phyloP scores from a whole-genome alignment of 192 early-diverging fungal genomes.

The Glomus cerebriforme region DNA sequence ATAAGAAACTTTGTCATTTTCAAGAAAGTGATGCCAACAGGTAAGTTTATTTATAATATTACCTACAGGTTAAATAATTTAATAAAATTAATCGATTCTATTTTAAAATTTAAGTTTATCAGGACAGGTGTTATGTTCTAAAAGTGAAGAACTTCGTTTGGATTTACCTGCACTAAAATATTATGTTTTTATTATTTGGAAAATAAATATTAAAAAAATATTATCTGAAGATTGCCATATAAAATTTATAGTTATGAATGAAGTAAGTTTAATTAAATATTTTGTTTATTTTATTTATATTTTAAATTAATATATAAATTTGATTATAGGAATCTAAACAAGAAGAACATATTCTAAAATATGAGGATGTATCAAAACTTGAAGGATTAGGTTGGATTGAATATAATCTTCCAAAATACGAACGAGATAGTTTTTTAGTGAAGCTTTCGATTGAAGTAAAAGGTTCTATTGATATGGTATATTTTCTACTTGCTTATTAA shows the following conservation, averaged over 20 bases:
- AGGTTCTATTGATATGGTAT: neutral
- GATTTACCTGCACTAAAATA: too few species aligned
- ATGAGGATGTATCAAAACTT: neutral
- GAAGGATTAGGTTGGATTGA: neutral
- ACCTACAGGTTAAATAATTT: too few species aligned
- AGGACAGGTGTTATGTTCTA: neutral
- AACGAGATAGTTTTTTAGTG: too few species aligned
- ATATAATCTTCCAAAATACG: neutral
- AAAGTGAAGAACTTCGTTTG: neutral
- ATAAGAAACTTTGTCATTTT: too few species aligned
- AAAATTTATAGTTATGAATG: neutral
- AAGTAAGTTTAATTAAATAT: neutral
- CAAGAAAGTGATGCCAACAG: too few species aligned
- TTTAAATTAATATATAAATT: too few species aligned
- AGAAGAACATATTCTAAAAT: neutral
- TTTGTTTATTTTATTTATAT: too few species aligned
- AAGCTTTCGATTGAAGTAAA: neutral
- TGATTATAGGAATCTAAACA: too few species aligned
- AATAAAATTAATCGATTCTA: too few species aligned
- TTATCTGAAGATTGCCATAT: neutral
- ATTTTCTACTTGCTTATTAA: neutral
- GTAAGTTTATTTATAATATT: too few species aligned
- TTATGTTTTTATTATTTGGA: neutral
- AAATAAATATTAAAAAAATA: neutral
- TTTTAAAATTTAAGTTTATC: neutral